Conservation (phyloP, 2,329 filamentous ascomycete species). For the Cladosporium velox region DNA sequence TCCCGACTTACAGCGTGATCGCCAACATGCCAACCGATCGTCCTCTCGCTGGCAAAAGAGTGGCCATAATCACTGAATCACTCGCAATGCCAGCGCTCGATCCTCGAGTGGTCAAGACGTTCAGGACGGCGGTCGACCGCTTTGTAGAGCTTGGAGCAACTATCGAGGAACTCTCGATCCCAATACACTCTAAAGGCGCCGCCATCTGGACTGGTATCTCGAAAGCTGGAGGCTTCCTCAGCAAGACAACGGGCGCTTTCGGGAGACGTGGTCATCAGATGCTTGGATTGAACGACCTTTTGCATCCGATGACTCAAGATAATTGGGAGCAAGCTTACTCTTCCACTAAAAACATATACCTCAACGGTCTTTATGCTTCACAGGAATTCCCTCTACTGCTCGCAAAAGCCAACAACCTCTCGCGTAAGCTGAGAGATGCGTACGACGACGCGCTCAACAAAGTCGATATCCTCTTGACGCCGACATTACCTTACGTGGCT, state of each 20-base stretch:
- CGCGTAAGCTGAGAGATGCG: slow-evolving; percentile 47
- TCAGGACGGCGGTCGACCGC: slow-evolving; percentile 40
- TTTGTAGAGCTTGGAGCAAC: slow-evolving; percentile 46
- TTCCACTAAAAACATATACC: slow-evolving; percentile 57
- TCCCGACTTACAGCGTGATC: slow-evolving; percentile 34
- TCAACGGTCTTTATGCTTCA: slow-evolving; percentile 53
- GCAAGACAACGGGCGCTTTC: slow-evolving; percentile 41
- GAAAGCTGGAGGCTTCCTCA: slow-evolving; percentile 48
- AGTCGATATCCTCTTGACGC: slow-evolving; percentile 51
- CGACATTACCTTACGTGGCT: slow-evolving; percentile 51
- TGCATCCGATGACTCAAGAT: slow-evolving; percentile 43
- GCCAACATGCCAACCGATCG: slow-evolving; percentile 22
- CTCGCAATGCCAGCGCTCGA: slow-evolving; percentile 42
- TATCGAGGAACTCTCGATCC: slow-evolving; percentile 48
- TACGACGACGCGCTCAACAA: slow-evolving; percentile 48
- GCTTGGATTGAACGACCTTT: slow-evolving; percentile 52
- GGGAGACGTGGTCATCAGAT: slow-evolving; percentile 54
- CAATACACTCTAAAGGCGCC: slow-evolving; percentile 51
- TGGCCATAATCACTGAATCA: slow-evolving; percentile 50
- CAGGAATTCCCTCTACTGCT: slow-evolving; percentile 50
- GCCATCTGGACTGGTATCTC: slow-evolving; percentile 53
- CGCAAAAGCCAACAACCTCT: slow-evolving; percentile 49
- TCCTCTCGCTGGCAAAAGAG: slow-evolving; percentile 33
- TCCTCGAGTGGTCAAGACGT: slow-evolving; percentile 40
- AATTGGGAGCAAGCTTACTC: slow-evolving; percentile 56